These are phyloP conservation scores for Cetradonia linearis DNA, from an alignment of 495 filamentous ascomycete genomes.

Conservation along the genomic window DNA sequence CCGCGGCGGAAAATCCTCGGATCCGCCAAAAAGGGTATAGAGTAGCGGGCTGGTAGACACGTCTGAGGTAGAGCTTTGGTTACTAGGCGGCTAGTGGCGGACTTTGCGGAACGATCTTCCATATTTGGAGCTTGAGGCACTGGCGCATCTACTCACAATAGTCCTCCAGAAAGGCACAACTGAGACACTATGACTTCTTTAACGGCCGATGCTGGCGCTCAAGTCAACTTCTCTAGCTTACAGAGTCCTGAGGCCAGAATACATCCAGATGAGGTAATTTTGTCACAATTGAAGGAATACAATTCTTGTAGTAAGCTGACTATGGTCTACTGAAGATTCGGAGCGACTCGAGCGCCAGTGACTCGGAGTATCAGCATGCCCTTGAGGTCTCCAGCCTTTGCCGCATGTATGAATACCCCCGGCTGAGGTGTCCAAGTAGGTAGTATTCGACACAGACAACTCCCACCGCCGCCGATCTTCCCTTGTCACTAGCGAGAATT, in stretches of 20 bases:
- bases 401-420: background rate
- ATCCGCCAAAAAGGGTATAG: too few relatives aligned
- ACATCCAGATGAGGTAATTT: background rate
- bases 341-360: conserved; percentile 32
- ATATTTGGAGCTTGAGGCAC: background rate
- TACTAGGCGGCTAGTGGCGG: background rate
- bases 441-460: conserved; percentile 60
- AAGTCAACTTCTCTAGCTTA: conserved; percentile 6
- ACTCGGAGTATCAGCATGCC: conserved; percentile 38
- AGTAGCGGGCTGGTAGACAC: background rate
- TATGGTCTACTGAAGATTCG: conserved; percentile 16
- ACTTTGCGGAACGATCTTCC: background rate
- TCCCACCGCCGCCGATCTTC: conserved; percentile 81
- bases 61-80: conserved; percentile 2
- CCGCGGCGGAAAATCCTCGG: too few relatives aligned
- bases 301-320: conserved; percentile 8
- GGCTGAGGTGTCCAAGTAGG: conserved; percentile 38
- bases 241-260: background rate
- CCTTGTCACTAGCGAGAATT: conserved; percentile 51
- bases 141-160: conserved; percentile 1
- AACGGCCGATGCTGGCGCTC: background rate
- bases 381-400: conserved; percentile 34
- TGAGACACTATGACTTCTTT: conserved; percentile 4
- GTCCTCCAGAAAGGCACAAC: background rate
- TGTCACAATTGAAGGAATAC: background rate